Evolutionary conservation across 2,329 filamentous ascomycete genomes (phyloP), one percentile per base, ranked within the genome.

Genomic region (Botrytis fragariae): DNA sequence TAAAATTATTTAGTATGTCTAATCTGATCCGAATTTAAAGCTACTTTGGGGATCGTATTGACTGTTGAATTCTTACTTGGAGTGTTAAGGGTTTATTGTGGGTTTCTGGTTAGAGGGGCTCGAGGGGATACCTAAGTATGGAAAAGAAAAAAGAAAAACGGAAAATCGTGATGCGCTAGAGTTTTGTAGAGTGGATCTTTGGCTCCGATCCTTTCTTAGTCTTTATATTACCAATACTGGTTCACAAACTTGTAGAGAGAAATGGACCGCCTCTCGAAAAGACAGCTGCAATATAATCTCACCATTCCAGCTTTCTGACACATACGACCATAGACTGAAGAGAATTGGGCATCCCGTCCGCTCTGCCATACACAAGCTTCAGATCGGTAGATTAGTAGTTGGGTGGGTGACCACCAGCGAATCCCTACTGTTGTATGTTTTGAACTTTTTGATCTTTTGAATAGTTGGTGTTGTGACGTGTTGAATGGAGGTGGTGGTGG

Each of bases 321-420:
- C 42, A 44, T 44, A 44, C 44, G 44, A 22, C 44, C 44, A 45
- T 45, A 45, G 18, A 45, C 44, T 45, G 44, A 45, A 45, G 44
- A 45, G 44, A 45, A 45, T 45, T 22, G 44, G 44, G 44, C 42
- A 44, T 44, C 42, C 42, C 42, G 42, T 44, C 42, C 42, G 42
- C 42, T 44, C 42, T 44, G 42, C 59, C 59, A 61, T 61, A 61
- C 59, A 61, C 59, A 61, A 61, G 59, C 59, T 61, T 61, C 59
- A 61, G 59, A 61, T 61, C 59, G 59, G 59, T 61, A 37, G 59
- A 61, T 61, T 61, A 61, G 59, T 61, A 61, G 59, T 61, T 61
- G 59, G 59, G 59, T 61, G 59, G 59, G 59, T 61, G 59, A 61
- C 59, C 59, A 61, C 59, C 59, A 61, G 59, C 39, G 39, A 42